Conservation (phyloP, 139 green algal genomes). For the Tetraselmis chui region DNA sequence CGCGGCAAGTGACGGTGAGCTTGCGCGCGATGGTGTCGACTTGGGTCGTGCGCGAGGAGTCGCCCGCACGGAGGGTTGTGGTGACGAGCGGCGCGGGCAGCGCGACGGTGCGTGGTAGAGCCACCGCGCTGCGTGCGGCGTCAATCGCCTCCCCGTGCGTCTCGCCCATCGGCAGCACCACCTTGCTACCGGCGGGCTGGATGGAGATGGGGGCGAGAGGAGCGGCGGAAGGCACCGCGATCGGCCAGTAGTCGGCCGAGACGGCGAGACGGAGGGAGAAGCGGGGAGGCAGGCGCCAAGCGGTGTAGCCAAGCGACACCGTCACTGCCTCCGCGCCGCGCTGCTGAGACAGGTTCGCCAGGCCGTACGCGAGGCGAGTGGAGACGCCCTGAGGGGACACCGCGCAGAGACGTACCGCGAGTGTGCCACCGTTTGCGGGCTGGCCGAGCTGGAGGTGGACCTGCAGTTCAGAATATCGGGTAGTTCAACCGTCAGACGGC, state of each 20-base stretch:
- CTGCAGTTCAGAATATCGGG: too few species aligned
- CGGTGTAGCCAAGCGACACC: slow-evolving; percentile 8
- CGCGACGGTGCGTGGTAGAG: background rate
- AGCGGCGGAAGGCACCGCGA: background rate
- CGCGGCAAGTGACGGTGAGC: background rate
- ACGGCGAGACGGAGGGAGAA: slow-evolving; percentile 10
- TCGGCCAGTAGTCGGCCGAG: slow-evolving; percentile 15
- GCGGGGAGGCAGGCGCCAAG: slow-evolving; percentile 2
- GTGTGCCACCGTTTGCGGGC: background rate
- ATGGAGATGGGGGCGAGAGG: background rate
- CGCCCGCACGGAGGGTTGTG: background rate
- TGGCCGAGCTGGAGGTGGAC: background rate
- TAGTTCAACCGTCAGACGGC: too few species aligned
- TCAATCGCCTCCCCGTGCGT: background rate
- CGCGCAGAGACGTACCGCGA: slow-evolving; percentile 16
- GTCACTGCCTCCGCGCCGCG: background rate
- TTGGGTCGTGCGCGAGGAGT: background rate
- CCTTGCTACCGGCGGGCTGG: background rate
- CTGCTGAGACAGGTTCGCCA: slow-evolving; percentile 12
- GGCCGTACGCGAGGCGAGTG: slow-evolving; percentile 4
- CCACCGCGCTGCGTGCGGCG: background rate
- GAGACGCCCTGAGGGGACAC: slow-evolving; percentile 13
- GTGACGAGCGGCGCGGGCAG: background rate
- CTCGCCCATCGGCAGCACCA: slow-evolving; percentile 1
- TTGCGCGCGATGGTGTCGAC: background rate